phyloP scores from a whole-genome alignment of 495 filamentous ascomycete species.

The Pyronema domesticum region DNA sequence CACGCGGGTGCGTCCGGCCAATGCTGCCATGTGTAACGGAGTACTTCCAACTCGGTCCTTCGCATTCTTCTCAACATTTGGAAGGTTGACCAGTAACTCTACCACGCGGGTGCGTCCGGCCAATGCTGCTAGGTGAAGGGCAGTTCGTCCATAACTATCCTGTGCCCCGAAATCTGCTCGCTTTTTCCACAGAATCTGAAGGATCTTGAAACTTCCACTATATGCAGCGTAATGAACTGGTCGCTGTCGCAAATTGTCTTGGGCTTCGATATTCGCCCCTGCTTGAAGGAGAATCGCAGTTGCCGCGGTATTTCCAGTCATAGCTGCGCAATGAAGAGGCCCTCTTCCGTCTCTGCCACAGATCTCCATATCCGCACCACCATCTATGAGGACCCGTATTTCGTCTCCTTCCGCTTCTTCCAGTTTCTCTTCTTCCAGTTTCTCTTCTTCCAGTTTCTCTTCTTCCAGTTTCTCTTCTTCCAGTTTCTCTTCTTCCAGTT shows the following conservation, averaged over 20 bases:
- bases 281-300: constrained; percentile 4
- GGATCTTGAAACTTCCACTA: neutral
- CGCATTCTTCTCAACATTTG: constrained; percentile 1
- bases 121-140: constrained; percentile 14
- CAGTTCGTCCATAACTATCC: constrained; percentile 3
- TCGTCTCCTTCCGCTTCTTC: no score
- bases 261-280: constrained; percentile 7
- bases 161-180: constrained; percentile 1
- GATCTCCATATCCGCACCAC: constrained; percentile 6
- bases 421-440: no score
- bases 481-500: no score
- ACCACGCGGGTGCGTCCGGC: neutral
- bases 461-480: no score
- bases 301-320: neutral
- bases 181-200: constrained; percentile 9
- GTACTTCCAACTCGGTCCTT: constrained; percentile 7
- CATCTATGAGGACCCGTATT: constrained; percentile 3
- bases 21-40: no score
- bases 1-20: no score
- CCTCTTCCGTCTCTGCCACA: constrained; percentile 3
- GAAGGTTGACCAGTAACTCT: constrained; percentile 4
- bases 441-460: no score
- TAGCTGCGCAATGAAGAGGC: constrained; percentile 12
- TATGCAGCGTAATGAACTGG: constrained; percentile 11
- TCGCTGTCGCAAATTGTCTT: constrained; percentile 1